These are phyloP conservation scores for Leccinum longicurvipes DNA, from an alignment of 768 basidiomycete species.

Conservation along the genomic window DNA sequence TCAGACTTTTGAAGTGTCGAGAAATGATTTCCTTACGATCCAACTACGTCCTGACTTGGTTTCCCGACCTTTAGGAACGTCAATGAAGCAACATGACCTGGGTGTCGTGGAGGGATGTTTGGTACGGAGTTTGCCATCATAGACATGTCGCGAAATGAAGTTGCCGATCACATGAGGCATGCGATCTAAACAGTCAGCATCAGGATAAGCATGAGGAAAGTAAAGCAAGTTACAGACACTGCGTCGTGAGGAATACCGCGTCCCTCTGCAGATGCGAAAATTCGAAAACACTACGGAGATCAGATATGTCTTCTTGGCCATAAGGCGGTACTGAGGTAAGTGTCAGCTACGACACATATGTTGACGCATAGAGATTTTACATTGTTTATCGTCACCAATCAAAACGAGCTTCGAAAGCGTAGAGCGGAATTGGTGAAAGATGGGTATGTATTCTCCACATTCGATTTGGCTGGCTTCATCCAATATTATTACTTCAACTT, in stretches of 20 bases:
- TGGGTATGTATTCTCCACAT: slow-evolving; percentile 37
- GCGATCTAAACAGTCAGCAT: slow-evolving; percentile 50
- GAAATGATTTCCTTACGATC: slow-evolving; percentile 22
- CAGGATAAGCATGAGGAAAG: neutral
- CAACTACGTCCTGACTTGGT: slow-evolving; percentile 33
- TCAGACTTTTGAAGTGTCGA: neutral
- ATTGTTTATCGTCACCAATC: slow-evolving; percentile 39
- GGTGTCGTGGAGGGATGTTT: slow-evolving; percentile 41
- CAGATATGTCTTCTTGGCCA: slow-evolving; percentile 65
- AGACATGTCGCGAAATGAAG: slow-evolving; percentile 66
- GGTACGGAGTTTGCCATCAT: slow-evolving; percentile 56
- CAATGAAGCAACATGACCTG: slow-evolving; percentile 36
- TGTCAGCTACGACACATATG: neutral
- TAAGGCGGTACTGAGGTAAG: slow-evolving; percentile 64
- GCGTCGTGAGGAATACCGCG: slow-evolving; percentile 59
- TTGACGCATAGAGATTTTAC: slow-evolving; percentile 16
- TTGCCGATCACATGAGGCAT: slow-evolving; percentile 76
- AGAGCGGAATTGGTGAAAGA: slow-evolving; percentile 26
- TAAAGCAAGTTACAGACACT: slow-evolving; percentile 50
- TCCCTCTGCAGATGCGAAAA: slow-evolving; percentile 49
- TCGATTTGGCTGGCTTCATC: slow-evolving; percentile 52
- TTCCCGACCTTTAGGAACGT: slow-evolving; percentile 36
- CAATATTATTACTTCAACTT: slow-evolving; percentile 38
- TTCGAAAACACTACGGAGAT: slow-evolving; percentile 75
- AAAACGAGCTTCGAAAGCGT: slow-evolving; percentile 37